Evolutionary conservation across 768 basidiomycete genomes (phyloP).

Genomic region (Kwoniella shandongensis): DNA sequence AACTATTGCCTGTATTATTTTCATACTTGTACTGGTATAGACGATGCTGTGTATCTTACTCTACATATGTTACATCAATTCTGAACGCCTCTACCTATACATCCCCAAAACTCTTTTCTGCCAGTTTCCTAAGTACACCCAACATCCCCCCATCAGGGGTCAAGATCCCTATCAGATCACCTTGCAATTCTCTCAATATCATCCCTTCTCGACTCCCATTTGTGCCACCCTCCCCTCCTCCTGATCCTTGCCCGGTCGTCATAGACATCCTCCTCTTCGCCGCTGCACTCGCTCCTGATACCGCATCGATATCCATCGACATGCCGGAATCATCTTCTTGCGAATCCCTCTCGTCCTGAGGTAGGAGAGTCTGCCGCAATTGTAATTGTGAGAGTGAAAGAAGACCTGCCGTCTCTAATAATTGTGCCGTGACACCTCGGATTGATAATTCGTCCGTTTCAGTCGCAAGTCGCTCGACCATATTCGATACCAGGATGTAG

Average conservation of each 20-base stretch:
- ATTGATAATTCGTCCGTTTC: background rate
- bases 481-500: background rate
- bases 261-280: conserved; percentile 9
- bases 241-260: background rate
- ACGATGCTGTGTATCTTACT: background rate
- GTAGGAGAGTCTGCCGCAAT: conserved; percentile 11
- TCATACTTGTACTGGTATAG: conserved; percentile 1
- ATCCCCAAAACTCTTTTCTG: conserved; percentile 10
- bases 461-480: background rate
- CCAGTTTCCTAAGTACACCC: conserved; percentile 4
- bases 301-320: background rate
- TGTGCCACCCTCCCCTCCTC: background rate
- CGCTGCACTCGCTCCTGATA: background rate
- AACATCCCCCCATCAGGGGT: conserved; percentile 9
- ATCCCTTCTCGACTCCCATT: conserved; percentile 6
- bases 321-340: conserved; percentile 10
- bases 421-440: conserved; percentile 1
- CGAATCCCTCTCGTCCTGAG: conserved; percentile 6
- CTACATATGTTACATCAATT: no score
- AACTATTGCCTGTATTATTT: no score
- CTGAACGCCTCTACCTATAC: background rate
- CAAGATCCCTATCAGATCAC: conserved; percentile 11
- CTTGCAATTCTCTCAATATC: conserved; percentile 18
- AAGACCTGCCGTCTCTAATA: conserved; percentile 13
- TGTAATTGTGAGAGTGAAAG: conserved; percentile 21